Base-by-base conservation (phyloP, 2,329 filamentous ascomycete species). In the Chaetomium sp. region DNA sequence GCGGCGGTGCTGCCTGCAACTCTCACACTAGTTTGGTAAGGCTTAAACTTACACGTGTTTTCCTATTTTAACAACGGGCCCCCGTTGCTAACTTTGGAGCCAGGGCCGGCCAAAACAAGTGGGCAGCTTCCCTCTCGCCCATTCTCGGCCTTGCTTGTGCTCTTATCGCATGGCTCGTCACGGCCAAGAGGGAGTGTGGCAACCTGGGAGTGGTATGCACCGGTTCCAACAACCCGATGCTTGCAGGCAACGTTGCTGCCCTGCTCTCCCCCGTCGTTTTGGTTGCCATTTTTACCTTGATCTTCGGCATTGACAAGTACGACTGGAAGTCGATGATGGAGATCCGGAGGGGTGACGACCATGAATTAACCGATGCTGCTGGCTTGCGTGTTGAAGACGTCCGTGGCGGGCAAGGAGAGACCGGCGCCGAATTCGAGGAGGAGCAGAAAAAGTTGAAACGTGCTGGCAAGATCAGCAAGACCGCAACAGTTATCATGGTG, bases 171-270 rank as follows among this genome's bases (percentile, higher is more conserved):
- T 94, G 91, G 91, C 84, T 93, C 4, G 90, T 93, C 5, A 92
- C 90, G 0, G 85, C 90, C 4, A 87, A 88, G 72, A 87, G 85
- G 69, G 77, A 91, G 72, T 90, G 87, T 71, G 90, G 90, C 23
- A 77, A 78, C 2, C 83, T 97, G 29, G 85, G 83, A 53, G 90
- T 97, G 49, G 82, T 79, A 0, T 91, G 89, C 70, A 94, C 92
- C 0, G 93, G 93, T 1, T 85, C 87, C n/a, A 96, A 96, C 77
- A 86, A 91, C 68, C 91, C 92, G 13, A 96, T 96, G 92, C 80
- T 96, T 25, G 92, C 90, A 1, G 92, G 92, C 35, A 96, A 96
- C 70, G 91, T 96, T 3, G 87, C 89, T 0, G 91, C 92, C 0
- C 83, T 97, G 1, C 86, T 96, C 8, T 89, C 90, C 0, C 93